Base-by-base conservation (phyloP, 768 basidiomycete genomes). In the Russula virescens region DNA sequence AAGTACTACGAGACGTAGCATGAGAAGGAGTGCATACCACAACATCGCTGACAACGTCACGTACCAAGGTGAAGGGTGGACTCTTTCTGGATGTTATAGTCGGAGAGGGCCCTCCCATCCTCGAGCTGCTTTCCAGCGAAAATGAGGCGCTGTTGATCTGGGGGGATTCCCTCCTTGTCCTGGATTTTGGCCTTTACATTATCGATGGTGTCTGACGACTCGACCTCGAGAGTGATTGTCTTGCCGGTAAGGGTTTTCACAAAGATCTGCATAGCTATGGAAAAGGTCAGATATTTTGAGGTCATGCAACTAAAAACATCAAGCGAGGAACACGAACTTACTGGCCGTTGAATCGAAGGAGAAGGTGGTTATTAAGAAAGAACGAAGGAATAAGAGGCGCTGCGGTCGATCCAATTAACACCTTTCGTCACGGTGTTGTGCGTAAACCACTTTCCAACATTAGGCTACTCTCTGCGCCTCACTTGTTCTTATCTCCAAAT, bases 111-210 rank as follows among this genome's bases (percentile, higher is more conserved):
- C 65, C 82, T 77, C 38, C 82, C 82, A 66, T 83, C 81, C 70
- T 83, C 82, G 43, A 83, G 75, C 74, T 83, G 82, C 73, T 83
- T 83, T 58, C 73, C 73, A 34, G 72, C 72, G 53, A 74, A 74
- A 67, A 74, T 74, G 28, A 74, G 63, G 45, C 73, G 69, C 73
- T 72, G 60, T 74, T 72, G 25, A 74, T 74, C 68, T 73, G 31
- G 31, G 31, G 31, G 31, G 31, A 31, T 8, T 31, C 31, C 31
- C 31, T 31, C 31, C 31, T 31, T 31, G 69, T 31, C 31, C 31
- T 31, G 31, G 31, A 31, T 73, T 31, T 31, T 31, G 31, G 31
- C 31, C 31, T 31, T 31, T 3, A 31, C 31, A 4, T 31, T 31
- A 8, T 31, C 31, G 31, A 31, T 31, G 8, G 31, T 31, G 31